These are phyloP conservation scores for Kodamaea anthophila DNA, from an alignment of 1,139 yeast species.

Conservation along the genomic window DNA sequence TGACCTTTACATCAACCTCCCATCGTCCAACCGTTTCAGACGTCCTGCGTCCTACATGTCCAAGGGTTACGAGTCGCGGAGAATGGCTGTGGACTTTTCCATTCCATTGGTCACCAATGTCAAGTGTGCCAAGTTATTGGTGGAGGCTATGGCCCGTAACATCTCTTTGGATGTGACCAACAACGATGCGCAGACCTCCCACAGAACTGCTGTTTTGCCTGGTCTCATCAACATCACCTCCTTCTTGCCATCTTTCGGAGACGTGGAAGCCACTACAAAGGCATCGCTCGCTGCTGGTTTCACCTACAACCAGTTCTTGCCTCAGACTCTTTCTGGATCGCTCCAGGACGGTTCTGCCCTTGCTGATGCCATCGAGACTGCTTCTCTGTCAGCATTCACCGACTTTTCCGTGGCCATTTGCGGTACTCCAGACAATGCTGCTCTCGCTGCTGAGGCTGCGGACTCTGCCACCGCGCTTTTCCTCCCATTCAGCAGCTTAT, in stretches of 20 bases:
- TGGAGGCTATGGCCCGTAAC: slow-evolving; percentile 83
- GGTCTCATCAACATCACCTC: slow-evolving; percentile 82
- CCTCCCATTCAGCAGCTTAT: slow-evolving; percentile 73
- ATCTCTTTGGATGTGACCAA: slow-evolving; percentile 62
- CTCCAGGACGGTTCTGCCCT: slow-evolving; percentile 62
- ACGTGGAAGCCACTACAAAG: slow-evolving; percentile 63
- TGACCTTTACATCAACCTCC: slow-evolving; percentile 92
- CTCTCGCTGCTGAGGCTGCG: slow-evolving; percentile 57
- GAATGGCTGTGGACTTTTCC: slow-evolving; percentile 99
- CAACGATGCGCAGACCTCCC: slow-evolving; percentile 88
- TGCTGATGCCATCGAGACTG: slow-evolving; percentile 54
- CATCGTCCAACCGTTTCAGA: slow-evolving; percentile 94
- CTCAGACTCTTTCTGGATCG: slow-evolving; percentile 61
- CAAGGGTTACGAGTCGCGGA: slow-evolving; percentile 96
- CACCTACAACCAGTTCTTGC: slow-evolving; percentile 77
- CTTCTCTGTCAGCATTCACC: slow-evolving; percentile 60
- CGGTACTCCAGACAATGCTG: slow-evolving; percentile 67
- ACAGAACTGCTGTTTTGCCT: slow-evolving; percentile 74
- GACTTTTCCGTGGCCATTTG: slow-evolving; percentile 82
- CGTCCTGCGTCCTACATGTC: slow-evolving; percentile 98
- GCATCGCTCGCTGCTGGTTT: slow-evolving; percentile 80
- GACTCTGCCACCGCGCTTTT: slow-evolving; percentile 71
- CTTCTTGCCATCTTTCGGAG: slow-evolving; percentile 64
- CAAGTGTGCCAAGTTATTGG: slow-evolving; percentile 90
- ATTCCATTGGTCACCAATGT: slow-evolving; percentile 97